Evolutionary conservation across 106 monocot genomes (phyloP), one percentile per base, ranked within the genome.

Genomic region (Ottelia alismoides): DNA sequence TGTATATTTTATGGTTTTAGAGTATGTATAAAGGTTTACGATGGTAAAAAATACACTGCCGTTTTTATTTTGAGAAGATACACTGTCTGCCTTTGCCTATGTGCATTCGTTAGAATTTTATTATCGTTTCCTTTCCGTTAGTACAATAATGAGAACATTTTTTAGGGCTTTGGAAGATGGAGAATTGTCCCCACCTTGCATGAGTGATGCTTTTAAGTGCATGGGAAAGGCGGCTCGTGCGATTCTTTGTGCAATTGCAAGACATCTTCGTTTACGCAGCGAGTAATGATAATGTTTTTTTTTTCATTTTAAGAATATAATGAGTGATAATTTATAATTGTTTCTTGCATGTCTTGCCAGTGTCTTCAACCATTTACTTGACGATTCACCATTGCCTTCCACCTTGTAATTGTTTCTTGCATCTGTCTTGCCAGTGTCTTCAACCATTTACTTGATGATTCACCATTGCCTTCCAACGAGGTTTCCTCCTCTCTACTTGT

Each of bases 401-500:
- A 77, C 72, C 70, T n/a, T n/a, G n/a, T n/a, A n/a, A n/a, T n/a
- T n/a, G 16, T 43, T 43, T 43, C 65, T 29, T 60, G 45, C 25
- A 14, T 55, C 52, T 49, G 48, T 22, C 48, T 43, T 71, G 61
- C 65, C 92, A 92, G 92, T 65, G 66, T 74, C 57, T 92, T 92
- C 72, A 86, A 83, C 61, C 71, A 87, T 71, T 67, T 92, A 58
- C 92, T 92, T 63, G 92, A 92, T 70, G 92, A 92, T 51, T 76
- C 52, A 40, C 92, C 92, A 52, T 72, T 92, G 64, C 79, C 82
- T 58, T 27, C 55, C 22, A 77, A 75, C 70, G 87, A 92, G 60
- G 72, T 83, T 40, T 92, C 92, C 9, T 87, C 92, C 17, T 92
- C 92, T 58, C 64, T 79, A 26, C 71, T 92, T 63, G 67, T 83